These are phyloP conservation scores for Sporobolomyces pararoseus DNA, from an alignment of 768 basidiomycete genomes.

Conservation along the genomic window DNA sequence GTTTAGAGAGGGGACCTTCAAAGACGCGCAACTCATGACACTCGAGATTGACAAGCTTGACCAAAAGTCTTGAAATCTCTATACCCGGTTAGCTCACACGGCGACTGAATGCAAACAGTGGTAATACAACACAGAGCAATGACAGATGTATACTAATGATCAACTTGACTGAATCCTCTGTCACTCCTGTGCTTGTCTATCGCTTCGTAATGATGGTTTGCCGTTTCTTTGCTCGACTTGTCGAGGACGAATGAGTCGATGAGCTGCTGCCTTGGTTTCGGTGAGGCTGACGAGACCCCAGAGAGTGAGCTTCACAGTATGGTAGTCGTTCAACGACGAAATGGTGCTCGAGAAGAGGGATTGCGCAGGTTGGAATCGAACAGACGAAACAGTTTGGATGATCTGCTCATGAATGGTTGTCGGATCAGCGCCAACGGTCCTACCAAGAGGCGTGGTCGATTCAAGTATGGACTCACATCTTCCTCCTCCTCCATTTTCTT, in stretches of 20 bases:
- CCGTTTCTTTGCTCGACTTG: conserved; percentile 24
- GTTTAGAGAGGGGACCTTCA: too few species aligned
- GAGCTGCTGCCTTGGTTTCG: neutral
- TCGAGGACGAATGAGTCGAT: neutral
- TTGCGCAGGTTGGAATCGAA: conserved; percentile 32
- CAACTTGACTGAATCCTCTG: too few species aligned
- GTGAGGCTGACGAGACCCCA: neutral
- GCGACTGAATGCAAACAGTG: too few species aligned
- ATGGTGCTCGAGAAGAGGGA: conserved; percentile 42
- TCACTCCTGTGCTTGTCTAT: neutral
- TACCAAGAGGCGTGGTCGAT: neutral
- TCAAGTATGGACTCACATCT: conserved; percentile 37
- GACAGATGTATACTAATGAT: too few species aligned
- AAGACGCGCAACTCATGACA: too few species aligned
- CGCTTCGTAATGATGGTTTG: conserved; percentile 31
- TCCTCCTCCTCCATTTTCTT: conserved; percentile 42
- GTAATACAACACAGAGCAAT: too few species aligned
- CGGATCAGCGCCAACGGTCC: neutral
- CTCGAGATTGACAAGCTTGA: too few species aligned
- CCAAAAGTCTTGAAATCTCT: too few species aligned
- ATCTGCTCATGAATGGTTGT: conserved; percentile 21
- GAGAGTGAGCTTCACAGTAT: conserved; percentile 43
- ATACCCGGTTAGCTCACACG: too few species aligned
- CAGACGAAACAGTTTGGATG: conserved; percentile 45
- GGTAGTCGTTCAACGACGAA: conserved; percentile 43